Conservation (phyloP, 306 rosid genomes). For the Styphnolobium japonicum region DNA sequence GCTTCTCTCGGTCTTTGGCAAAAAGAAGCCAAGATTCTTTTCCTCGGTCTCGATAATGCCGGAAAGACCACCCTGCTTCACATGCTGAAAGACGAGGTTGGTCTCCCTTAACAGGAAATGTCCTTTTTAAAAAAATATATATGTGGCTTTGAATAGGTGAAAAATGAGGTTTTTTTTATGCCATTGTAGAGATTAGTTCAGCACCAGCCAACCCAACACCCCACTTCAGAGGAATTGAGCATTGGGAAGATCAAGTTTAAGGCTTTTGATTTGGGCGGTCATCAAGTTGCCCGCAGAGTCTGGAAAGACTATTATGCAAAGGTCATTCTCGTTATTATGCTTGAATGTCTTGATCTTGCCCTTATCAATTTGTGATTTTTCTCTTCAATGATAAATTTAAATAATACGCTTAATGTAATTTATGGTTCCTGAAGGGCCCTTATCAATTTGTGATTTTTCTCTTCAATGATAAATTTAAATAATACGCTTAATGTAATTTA, state of each 20-base stretch:
- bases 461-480: neutral
- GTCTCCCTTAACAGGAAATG: neutral
- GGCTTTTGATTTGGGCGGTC: constrained; percentile 73
- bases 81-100: constrained; percentile 64
- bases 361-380: neutral
- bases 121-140: neutral
- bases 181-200: constrained; percentile 54
- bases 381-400: neutral
- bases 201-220: constrained; percentile 64
- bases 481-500: neutral
- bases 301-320: constrained; percentile 67
- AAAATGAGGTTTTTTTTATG: neutral
- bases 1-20: constrained; percentile 66
- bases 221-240: constrained; percentile 65
- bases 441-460: neutral
- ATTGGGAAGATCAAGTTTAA: constrained; percentile 67
- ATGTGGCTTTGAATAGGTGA: neutral
- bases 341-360: neutral
- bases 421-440: neutral
- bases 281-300: constrained; percentile 59
- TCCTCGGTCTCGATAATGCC: constrained; percentile 57
- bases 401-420: neutral
- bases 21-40: constrained; percentile 65
- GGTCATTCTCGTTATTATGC: constrained; percentile 23
- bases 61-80: constrained; percentile 64